Evolutionary conservation across 2,329 filamentous ascomycete species (phyloP).

Genomic region (Sporothrix humicola): DNA sequence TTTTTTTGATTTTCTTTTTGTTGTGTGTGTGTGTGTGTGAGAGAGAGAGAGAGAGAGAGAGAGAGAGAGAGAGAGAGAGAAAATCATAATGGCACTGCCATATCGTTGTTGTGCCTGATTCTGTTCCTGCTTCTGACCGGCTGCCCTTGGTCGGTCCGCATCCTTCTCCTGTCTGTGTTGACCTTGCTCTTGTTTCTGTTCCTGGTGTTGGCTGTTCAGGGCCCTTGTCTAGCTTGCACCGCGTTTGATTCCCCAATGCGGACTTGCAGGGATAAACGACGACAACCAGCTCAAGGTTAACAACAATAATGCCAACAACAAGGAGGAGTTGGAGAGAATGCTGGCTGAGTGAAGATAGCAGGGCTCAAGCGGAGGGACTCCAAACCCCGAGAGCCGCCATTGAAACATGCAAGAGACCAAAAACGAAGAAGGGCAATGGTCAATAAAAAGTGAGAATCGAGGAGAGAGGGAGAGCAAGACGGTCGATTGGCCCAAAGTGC

Average conservation of each 20-base stretch:
- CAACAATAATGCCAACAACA: no score
- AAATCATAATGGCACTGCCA: not conserved
- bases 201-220: not conserved
- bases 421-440: not conserved
- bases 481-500: not conserved
- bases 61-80: not conserved
- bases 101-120: not conserved
- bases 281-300: not conserved
- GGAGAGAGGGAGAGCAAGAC: not conserved
- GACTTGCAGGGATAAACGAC: not conserved
- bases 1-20: no score
- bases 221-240: conserved; percentile 3
- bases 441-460: not conserved
- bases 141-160: not conserved
- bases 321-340: no score
- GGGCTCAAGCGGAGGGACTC: not conserved
- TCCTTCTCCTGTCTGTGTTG: not conserved
- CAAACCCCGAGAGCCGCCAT: conserved; percentile 10
- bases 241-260: conserved; percentile 3
- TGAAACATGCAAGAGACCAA: conserved; percentile 7
- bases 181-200: not conserved
- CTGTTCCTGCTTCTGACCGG: conserved; percentile 1
- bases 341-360: not conserved
- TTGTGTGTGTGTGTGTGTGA: no score
- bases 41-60: not conserved